Conservation (phyloP, 2,329 filamentous ascomycete species). For the Aspergillus novoparasiticus region DNA sequence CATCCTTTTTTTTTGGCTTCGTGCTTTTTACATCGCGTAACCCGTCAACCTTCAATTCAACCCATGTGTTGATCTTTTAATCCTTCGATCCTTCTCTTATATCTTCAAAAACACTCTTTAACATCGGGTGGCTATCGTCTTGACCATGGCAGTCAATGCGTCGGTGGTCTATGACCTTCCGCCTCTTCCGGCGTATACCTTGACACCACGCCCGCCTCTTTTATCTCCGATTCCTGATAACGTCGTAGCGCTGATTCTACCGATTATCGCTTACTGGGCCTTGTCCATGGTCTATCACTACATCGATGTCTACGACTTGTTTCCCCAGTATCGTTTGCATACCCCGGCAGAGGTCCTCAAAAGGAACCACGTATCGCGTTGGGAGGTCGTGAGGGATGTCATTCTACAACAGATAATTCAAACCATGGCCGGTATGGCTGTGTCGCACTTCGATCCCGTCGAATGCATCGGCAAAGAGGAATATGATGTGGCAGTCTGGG, state of each 20-base stretch:
- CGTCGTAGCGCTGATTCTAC: slow-evolving; percentile 72
- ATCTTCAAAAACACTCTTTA: background rate
- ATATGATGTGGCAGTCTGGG: slow-evolving; percentile 89
- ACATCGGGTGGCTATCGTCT: slow-evolving; percentile 6
- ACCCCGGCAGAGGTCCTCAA: slow-evolving; percentile 88
- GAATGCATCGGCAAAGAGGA: slow-evolving; percentile 76
- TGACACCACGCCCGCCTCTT: slow-evolving; percentile 70
- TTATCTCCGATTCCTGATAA: slow-evolving; percentile 80
- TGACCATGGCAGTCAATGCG: slow-evolving; percentile 38
- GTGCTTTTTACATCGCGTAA: background rate
- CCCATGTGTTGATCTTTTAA: slow-evolving; percentile 1
- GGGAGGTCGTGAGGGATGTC: slow-evolving; percentile 87
- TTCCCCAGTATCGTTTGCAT: slow-evolving; percentile 89
- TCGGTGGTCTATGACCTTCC: slow-evolving; percentile 63
- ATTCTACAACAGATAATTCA: slow-evolving; percentile 91
- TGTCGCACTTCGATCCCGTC: slow-evolving; percentile 72
- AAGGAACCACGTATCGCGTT: slow-evolving; percentile 82
- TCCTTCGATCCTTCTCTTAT: background rate
- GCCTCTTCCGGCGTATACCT: slow-evolving; percentile 79
- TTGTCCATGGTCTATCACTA: slow-evolving; percentile 84
- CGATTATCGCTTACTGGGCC: slow-evolving; percentile 84
- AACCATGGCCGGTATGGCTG: slow-evolving; percentile 66
- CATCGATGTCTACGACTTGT: slow-evolving; percentile 82
- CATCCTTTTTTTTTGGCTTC: background rate
- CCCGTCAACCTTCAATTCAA: background rate